phyloP scores from a whole-genome alignment of 768 basidiomycete genomes.

The Naganishia randhawae region DNA sequence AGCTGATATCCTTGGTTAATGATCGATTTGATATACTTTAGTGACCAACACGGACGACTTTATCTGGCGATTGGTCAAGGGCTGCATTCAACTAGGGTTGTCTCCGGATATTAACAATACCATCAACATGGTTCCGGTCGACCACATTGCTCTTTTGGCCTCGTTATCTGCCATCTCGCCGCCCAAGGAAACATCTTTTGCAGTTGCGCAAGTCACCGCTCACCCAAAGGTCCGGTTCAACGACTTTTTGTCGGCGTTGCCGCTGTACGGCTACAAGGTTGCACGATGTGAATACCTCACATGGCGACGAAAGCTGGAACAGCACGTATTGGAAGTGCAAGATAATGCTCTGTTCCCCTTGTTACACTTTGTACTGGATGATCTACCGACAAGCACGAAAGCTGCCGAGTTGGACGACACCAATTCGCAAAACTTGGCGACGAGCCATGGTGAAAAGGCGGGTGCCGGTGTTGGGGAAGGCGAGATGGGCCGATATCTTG shows the following conservation, averaged over 20 bases:
- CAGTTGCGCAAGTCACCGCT: conserved; percentile 69
- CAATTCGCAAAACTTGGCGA: conserved; percentile 69
- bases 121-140: conserved; percentile 96
- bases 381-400: conserved; percentile 93
- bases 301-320: conserved; percentile 89
- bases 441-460: conserved; percentile 51
- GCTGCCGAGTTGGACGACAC: conserved; percentile 82
- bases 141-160: conserved; percentile 83
- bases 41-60: conserved; percentile 99
- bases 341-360: conserved; percentile 97
- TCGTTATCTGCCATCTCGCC: conserved; percentile 66
- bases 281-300: conserved; percentile 78
- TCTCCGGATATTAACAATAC: conserved; percentile 97
- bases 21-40: conserved; percentile 43
- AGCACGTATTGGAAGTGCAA: conserved; percentile 87
- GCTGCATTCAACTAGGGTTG: conserved; percentile 94
- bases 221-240: conserved; percentile 86
- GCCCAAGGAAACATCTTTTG: conserved; percentile 38
- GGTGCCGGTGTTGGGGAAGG: conserved; percentile 66
- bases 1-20: conserved; percentile 21
- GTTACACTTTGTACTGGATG: conserved; percentile 93
- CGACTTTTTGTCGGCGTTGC: conserved; percentile 68
- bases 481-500: conserved; percentile 79
- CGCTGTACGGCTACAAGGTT: conserved; percentile 73
- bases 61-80: conserved; percentile 95